Base-by-base conservation (phyloP, 805 yeast genomes). In the Suhomyces pyralidae region DNA sequence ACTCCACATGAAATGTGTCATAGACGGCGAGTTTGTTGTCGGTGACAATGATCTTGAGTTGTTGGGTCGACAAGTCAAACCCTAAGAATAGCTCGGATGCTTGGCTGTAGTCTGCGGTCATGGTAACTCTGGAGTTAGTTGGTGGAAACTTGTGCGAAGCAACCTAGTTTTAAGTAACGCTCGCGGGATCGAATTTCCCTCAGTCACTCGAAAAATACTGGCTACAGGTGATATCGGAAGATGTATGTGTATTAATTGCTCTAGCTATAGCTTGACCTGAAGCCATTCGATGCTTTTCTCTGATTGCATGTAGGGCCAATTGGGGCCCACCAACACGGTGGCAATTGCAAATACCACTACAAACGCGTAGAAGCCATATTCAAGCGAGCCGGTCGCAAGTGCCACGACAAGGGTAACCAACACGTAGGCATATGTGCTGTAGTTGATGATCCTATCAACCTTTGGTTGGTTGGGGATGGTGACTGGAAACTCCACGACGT, bases 41-140 rank as follows among this genome's bases (percentile, higher is more conserved):
- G 30, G 88, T 81, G 24, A 86, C 85, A 43, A 90, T 79, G 45
- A 88, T 80, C 67, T 91, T 91, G 60, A 92, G 71, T 63, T 90
- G 97, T 65, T 91, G 97, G 14, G 97, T 91, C 1, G 96, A 89
- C 25, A 92, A 76, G 66, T 92, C 97, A 61, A 90, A 82, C 1
- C 97, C 97, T 54, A 88, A 68, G 17, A 46, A 46, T 22, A 46
- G 49, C n/a, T 20, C 22, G 14, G 42, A 26, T 3, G 28, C 19
- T n/a, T 42, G 12, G 24, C 24, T 42, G 45, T 42, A 42, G 19
- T 42, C 30, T 7, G 28, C 22, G 12, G 30, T 42, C 45, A 42
- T 42, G 30, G 30, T 24, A 28, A 4, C 3, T 10, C 12, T 38
- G 15, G 24, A 7, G 24, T 17, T 19, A 4, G 20, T 15, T 17